phyloP scores from a whole-genome alignment of 345 rosid species.

The Toxicodendron radicans region DNA sequence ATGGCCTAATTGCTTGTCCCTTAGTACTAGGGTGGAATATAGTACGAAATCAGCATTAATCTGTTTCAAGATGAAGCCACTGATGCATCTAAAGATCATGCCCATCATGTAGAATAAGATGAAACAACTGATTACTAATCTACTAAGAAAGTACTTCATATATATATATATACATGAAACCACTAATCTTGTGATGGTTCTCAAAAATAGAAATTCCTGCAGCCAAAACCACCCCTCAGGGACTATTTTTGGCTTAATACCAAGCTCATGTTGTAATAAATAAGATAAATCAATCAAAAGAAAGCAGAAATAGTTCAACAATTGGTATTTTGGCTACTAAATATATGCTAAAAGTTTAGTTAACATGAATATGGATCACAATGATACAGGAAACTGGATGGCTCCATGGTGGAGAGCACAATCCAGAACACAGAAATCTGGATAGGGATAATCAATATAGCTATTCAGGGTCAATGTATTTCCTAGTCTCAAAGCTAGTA shows the following conservation, averaged over 20 bases:
- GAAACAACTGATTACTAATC: background rate
- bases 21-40: background rate
- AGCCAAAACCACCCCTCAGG: background rate
- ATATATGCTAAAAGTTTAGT: background rate
- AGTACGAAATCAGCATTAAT: background rate
- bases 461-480: background rate
- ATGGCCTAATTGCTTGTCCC: no score
- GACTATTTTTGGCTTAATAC: background rate
- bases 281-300: background rate
- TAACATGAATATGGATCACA: background rate
- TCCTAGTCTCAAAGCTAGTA: conserved; percentile 7
- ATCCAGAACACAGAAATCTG: background rate
- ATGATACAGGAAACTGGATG: background rate
- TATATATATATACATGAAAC: background rate
- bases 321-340: background rate
- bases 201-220: no score
- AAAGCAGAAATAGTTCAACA: background rate
- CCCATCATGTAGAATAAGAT: background rate
- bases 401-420: background rate
- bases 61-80: background rate
- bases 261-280: background rate
- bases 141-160: background rate
- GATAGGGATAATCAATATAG: background rate
- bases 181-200: background rate
- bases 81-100: background rate